Evolutionary conservation across 2,329 filamentous ascomycete species (phyloP).

Genomic region (Xylariaceae sp.): DNA sequence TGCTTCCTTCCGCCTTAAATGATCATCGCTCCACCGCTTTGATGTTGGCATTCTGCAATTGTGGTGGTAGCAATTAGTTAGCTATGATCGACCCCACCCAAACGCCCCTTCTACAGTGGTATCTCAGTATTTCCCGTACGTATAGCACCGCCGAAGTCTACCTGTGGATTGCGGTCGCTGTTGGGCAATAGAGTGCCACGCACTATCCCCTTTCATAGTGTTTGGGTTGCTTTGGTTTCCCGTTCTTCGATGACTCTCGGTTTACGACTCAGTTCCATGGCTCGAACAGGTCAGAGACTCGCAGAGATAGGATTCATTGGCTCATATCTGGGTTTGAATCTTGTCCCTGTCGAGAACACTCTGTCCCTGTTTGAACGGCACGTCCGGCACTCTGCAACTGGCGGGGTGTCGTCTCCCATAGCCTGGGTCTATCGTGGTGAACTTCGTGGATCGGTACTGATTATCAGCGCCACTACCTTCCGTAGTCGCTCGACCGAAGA

Average conservation of each 20-base stretch:
- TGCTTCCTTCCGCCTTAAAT: slow-evolving; percentile 40
- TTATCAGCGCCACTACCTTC: neutral
- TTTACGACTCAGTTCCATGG: slow-evolving; percentile 33
- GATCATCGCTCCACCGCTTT: slow-evolving; percentile 30
- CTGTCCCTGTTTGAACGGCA: slow-evolving; percentile 36
- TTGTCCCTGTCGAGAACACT: slow-evolving; percentile 13
- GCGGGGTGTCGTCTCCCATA: slow-evolving; percentile 28
- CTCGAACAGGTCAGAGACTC: slow-evolving; percentile 29
- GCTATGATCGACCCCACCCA: slow-evolving; percentile 19
- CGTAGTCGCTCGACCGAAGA: slow-evolving; percentile 13
- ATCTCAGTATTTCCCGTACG: slow-evolving; percentile 19
- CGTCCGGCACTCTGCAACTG: slow-evolving; percentile 32
- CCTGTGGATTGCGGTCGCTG: slow-evolving; percentile 21
- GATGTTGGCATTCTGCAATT: slow-evolving; percentile 21
- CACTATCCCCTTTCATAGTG: slow-evolving; percentile 31
- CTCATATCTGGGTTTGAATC: slow-evolving; percentile 9
- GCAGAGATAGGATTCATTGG: slow-evolving; percentile 21
- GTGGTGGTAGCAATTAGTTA: slow-evolving; percentile 24
- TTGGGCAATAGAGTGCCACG: slow-evolving; percentile 21
- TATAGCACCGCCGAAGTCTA: slow-evolving; percentile 22
- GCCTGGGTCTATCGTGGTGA: slow-evolving; percentile 13
- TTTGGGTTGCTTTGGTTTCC: slow-evolving; percentile 34
- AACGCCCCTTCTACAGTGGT: slow-evolving; percentile 23
- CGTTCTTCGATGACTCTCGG: slow-evolving; percentile 36
- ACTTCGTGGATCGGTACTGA: slow-evolving; percentile 3